Percentiles rank a stretch among this genome's conserved stretches.
These are phyloP conservation scores for Scheffersomyces lignicola DNA, from an alignment of 1,139 yeast species.

Conservation along the genomic window DNA sequence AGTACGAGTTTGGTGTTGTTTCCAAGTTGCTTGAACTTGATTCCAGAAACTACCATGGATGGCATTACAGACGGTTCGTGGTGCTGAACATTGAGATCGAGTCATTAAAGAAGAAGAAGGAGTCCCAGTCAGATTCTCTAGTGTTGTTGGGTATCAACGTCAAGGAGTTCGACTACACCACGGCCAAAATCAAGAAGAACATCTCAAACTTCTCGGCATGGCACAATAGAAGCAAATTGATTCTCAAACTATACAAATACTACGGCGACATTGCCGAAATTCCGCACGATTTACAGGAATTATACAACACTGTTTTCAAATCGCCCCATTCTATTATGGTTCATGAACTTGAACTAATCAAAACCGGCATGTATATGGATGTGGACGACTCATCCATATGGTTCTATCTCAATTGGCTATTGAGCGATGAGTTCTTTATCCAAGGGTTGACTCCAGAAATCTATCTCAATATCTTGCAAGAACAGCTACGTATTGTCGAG, in stretches of 20 bases:
- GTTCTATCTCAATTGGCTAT: constrained; percentile 84
- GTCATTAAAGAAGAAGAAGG: constrained; percentile 12
- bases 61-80: constrained; percentile 88
- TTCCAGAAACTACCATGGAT: constrained; percentile 87
- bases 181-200: constrained; percentile 72
- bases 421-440: constrained; percentile 54
- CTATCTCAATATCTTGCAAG: constrained; percentile 33
- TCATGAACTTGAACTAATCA: constrained; percentile 66
- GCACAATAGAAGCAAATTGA: constrained; percentile 82
- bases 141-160: constrained; percentile 27
- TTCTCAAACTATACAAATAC: constrained; percentile 49
- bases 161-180: constrained; percentile 75
- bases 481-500: constrained; percentile 39
- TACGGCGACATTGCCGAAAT: constrained; percentile 15
- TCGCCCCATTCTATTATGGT: constrained; percentile 38
- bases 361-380: constrained; percentile 88
- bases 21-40: constrained; percentile 69
- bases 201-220: constrained; percentile 95
- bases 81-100: constrained; percentile 50
- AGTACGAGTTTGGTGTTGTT: constrained; percentile 65
- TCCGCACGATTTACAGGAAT: constrained; percentile 18
- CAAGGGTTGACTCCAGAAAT: constrained; percentile 19
- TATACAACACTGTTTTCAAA: constrained; percentile 17
- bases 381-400: constrained; percentile 93
- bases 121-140: constrained; percentile 9